Evolutionary conservation across 352 stramenopile species (phyloP).

Genomic region (Pythium dissotocum): DNA sequence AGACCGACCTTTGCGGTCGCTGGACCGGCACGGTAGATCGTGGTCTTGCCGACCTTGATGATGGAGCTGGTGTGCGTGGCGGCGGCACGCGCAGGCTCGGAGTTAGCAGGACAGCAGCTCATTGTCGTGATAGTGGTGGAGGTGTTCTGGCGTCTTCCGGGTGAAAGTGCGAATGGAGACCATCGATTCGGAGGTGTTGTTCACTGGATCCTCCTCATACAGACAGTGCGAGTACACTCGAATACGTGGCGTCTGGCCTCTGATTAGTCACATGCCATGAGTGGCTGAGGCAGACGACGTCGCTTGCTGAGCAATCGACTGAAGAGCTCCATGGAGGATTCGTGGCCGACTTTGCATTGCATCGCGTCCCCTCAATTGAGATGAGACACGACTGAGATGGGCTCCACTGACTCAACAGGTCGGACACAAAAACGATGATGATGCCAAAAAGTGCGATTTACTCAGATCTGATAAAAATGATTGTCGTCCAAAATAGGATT

Average conservation of each 20-base stretch:
- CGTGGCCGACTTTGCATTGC: neutral
- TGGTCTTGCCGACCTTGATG: constrained; percentile 33
- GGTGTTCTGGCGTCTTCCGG: neutral
- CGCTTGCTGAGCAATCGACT: neutral
- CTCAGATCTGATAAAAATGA: neutral
- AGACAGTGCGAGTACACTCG: no score
- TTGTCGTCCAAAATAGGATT: neutral
- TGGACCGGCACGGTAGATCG: constrained; percentile 36
- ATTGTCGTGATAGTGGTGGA: constrained; percentile 7
- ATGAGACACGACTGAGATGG: constrained; percentile 1
- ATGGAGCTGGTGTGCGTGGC: constrained; percentile 8
- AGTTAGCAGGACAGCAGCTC: constrained; percentile 43
- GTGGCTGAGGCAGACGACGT: neutral
- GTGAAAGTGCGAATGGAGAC: neutral
- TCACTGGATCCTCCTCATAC: no score
- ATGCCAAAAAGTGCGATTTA: neutral
- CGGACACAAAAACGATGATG: neutral
- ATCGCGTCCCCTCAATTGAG: neutral
- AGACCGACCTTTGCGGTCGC: constrained; percentile 33
- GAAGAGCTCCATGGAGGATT: neutral
- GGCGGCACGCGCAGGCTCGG: constrained; percentile 18
- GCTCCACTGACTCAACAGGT: neutral
- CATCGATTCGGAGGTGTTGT: no score
- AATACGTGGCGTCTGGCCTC: neutral
- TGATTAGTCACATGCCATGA: neutral